Conservation (phyloP, 2,329 filamentous ascomycete species). For the Penicillium sclerotigenum region DNA sequence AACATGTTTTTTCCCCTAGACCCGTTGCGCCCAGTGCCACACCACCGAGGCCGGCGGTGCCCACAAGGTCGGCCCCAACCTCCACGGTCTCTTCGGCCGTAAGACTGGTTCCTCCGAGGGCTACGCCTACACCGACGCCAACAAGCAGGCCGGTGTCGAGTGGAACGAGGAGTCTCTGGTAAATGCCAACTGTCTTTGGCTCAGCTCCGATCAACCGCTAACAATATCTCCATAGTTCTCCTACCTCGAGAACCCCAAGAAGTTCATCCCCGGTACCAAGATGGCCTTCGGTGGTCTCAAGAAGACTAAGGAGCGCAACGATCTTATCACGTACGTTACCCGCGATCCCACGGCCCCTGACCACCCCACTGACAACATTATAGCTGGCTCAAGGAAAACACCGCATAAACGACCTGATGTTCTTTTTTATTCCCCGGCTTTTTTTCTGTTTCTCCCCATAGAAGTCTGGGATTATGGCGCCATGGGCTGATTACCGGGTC, state of each 20-base stretch:
- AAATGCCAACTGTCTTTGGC: conserved; percentile 35
- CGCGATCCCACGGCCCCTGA: not conserved
- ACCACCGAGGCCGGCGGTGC: conserved; percentile 83
- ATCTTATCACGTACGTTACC: conserved; percentile 84
- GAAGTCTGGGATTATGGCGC: conserved; percentile 21
- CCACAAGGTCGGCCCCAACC: conserved; percentile 97
- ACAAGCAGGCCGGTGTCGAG: conserved; percentile 91
- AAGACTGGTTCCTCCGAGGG: conserved; percentile 88
- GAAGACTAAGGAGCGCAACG: conserved; percentile 99
- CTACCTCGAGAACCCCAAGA: conserved; percentile 99
- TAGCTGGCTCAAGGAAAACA: conserved; percentile 41
- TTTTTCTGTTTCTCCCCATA: conserved; percentile 13
- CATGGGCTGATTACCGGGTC: conserved; percentile 26
- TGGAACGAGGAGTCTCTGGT: conserved; percentile 87
- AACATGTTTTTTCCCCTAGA: conserved; percentile 48
- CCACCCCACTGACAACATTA: conserved; percentile 16
- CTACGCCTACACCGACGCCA: conserved; percentile 98
- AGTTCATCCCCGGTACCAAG: conserved; percentile 99
- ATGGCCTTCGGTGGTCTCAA: conserved; percentile 99
- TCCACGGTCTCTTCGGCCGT: conserved; percentile 96
- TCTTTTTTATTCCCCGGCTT: conserved; percentile 16
- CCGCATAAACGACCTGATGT: conserved; percentile 33
- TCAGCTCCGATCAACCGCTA: conserved; percentile 5
- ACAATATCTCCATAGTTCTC: conserved; percentile 61
- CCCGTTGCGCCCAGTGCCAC: conserved; percentile 97